These are phyloP conservation scores for Blepharisma japonicum DNA, from an alignment of 73 alveolate species.

Conservation along the genomic window DNA sequence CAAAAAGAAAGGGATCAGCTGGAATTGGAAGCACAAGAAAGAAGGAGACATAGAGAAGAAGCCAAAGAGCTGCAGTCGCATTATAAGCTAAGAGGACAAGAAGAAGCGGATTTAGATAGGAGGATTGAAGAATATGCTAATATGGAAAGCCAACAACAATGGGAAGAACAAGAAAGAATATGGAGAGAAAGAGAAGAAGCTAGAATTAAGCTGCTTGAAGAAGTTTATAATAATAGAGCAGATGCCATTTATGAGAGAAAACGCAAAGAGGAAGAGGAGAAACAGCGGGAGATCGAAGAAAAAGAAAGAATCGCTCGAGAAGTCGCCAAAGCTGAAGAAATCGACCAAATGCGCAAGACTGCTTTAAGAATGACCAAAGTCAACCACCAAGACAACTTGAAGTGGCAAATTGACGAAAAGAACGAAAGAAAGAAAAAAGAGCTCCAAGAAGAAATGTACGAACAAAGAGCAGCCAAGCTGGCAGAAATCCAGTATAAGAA, in stretches of 20 bases:
- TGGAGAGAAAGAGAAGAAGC: constrained; percentile 68
- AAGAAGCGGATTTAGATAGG: constrained; percentile 47
- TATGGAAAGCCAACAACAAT: constrained; percentile 53
- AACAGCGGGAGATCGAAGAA: constrained; percentile 21
- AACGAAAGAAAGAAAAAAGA: constrained; percentile 44
- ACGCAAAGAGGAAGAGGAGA: constrained; percentile 34
- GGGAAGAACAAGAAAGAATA: constrained; percentile 51
- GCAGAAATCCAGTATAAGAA: constrained; percentile 48
- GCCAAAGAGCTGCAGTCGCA: constrained; percentile 53
- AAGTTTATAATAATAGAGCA: constrained; percentile 60
- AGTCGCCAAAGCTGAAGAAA: constrained; percentile 34
- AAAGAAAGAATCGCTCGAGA: constrained; percentile 43
- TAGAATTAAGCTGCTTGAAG: constrained; percentile 45
- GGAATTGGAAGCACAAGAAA: constrained; percentile 44
- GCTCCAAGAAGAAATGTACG: constrained; percentile 58
- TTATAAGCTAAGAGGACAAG: constrained; percentile 47
- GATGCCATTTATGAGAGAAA: constrained; percentile 48
- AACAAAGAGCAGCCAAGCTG: constrained; percentile 53
- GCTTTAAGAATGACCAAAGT: constrained; percentile 32
- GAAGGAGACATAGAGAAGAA: constrained; percentile 49
- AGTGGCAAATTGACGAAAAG: constrained; percentile 53
- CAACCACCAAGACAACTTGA: constrained; percentile 44
- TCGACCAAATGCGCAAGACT: constrained; percentile 32
- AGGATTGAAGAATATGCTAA: constrained; percentile 53
- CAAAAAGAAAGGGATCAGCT: constrained; percentile 38